Evolutionary conservation across 2,329 filamentous ascomycete species (phyloP).

Genomic region (Colletotrichum acutatum): DNA sequence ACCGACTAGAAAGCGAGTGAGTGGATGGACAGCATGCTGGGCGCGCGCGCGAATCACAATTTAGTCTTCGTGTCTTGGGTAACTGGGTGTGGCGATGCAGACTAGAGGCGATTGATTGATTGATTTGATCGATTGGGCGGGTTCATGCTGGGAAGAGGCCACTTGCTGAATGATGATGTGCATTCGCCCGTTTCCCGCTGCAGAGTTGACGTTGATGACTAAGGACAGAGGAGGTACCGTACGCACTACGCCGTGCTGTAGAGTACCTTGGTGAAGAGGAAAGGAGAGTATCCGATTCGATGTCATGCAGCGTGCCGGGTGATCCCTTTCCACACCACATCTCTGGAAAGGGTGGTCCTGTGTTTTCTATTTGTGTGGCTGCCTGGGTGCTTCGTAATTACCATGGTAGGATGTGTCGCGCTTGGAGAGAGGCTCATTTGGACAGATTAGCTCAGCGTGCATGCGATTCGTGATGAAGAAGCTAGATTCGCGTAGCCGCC

Average conservation of each 20-base stretch:
- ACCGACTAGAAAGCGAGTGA: background rate
- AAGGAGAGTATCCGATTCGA: conserved; percentile 10
- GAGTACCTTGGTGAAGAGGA: background rate
- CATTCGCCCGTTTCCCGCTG: background rate
- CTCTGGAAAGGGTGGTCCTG: background rate
- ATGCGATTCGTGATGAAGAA: background rate
- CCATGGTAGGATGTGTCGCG: background rate
- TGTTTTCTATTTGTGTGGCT: background rate
- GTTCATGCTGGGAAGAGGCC: background rate
- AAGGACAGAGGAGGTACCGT: background rate
- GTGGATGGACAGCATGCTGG: background rate
- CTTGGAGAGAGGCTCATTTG: background rate
- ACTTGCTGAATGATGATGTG: background rate
- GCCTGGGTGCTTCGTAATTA: background rate
- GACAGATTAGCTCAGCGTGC: conserved; percentile 4
- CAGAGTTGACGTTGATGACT: background rate
- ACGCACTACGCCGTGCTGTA: background rate
- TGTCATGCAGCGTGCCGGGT: conserved; percentile 1
- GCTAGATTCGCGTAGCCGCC: background rate
- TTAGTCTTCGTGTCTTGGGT: background rate
- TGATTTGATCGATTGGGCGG: background rate
- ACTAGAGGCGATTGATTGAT: background rate
- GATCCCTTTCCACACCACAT: conserved; percentile 3
- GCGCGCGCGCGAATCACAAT: background rate
- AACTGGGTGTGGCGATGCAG: conserved; percentile 1